These are phyloP conservation scores for Cladosporium sp. DNA, from an alignment of 2,329 filamentous ascomycete species.

Conservation along the genomic window DNA sequence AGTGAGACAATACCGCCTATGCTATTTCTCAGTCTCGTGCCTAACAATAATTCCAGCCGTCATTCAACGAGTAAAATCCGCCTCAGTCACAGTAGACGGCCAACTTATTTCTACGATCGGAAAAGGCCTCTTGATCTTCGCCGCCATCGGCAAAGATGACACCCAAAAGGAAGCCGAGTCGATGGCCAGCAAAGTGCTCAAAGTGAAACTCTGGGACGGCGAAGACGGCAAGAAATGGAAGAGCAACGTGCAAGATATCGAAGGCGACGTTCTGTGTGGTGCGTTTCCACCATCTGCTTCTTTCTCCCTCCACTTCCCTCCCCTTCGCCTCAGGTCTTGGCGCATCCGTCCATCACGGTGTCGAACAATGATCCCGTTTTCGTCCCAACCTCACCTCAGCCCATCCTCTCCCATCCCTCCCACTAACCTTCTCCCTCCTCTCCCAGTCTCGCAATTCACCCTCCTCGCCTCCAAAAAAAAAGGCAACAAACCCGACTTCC, in stretches of 20 bases:
- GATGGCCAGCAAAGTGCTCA: slow-evolving; percentile 78
- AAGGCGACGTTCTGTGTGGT: slow-evolving; percentile 93
- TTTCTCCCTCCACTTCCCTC: not conserved
- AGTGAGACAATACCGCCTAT: slow-evolving; percentile 26
- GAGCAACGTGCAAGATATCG: slow-evolving; percentile 76
- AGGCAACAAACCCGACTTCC: slow-evolving; percentile 91
- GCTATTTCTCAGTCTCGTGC: not conserved
- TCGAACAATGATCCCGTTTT: not conserved
- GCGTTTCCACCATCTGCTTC: slow-evolving; percentile 28
- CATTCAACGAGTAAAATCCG: slow-evolving; percentile 86
- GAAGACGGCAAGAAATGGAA: slow-evolving; percentile 82
- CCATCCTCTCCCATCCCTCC: not conserved
- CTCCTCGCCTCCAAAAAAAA: slow-evolving; percentile 90
- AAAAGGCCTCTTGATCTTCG: slow-evolving; percentile 82
- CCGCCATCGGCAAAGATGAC: slow-evolving; percentile 83
- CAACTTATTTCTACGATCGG: slow-evolving; percentile 86
- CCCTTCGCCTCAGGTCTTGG: not conserved
- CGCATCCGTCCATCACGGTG: slow-evolving; percentile 6
- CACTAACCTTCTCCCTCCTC: not conserved
- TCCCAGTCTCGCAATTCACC: slow-evolving; percentile 88
- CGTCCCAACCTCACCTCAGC: not conserved
- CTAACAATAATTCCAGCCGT: slow-evolving; percentile 56
- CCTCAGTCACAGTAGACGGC: slow-evolving; percentile 90
- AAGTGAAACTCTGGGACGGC: slow-evolving; percentile 88
- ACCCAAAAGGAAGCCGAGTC: slow-evolving; percentile 80